These are phyloP conservation scores for Cyanidioschyzon merolae DNA, from an alignment of 23 red algal species.

Conservation along the genomic window DNA sequence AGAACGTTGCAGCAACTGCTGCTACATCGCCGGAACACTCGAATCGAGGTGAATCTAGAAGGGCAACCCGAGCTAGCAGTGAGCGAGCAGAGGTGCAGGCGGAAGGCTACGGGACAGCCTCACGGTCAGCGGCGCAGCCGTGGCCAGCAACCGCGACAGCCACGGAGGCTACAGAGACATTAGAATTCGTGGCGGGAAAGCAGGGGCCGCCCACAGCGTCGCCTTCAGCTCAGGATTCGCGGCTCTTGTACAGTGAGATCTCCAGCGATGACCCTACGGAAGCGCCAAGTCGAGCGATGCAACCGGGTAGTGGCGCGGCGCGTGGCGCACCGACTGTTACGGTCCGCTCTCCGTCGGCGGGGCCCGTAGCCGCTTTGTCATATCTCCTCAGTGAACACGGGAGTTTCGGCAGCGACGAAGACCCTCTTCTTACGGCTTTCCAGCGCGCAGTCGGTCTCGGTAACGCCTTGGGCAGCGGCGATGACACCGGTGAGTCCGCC, in stretches of 20 bases:
- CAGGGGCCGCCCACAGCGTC: no score
- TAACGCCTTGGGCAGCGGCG: not conserved
- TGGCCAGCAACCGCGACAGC: not conserved
- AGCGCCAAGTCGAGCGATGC: not conserved
- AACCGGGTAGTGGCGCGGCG: not conserved
- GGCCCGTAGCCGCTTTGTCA: not conserved
- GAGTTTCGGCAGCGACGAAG: conserved; percentile 12
- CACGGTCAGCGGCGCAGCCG: no score
- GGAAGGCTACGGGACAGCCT: no score
- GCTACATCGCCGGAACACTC: conserved; percentile 12
- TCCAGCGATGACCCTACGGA: conserved; percentile 1
- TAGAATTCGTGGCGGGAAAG: no score
- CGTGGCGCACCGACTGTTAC: not conserved
- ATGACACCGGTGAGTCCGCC: not conserved
- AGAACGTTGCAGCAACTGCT: not conserved
- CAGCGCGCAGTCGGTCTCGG: conserved; percentile 13
- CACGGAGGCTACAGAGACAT: not conserved
- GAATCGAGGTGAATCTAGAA: not conserved
- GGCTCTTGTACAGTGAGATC: conserved; percentile 4
- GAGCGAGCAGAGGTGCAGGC: no score
- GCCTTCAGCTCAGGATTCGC: no score
- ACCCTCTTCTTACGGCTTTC: not conserved
- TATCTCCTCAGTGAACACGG: not conserved
- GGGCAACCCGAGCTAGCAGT: not conserved
- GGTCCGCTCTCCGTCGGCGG: not conserved